Conservation (phyloP, 2,329 filamentous ascomycete species). For the Balansia obtecta region DNA sequence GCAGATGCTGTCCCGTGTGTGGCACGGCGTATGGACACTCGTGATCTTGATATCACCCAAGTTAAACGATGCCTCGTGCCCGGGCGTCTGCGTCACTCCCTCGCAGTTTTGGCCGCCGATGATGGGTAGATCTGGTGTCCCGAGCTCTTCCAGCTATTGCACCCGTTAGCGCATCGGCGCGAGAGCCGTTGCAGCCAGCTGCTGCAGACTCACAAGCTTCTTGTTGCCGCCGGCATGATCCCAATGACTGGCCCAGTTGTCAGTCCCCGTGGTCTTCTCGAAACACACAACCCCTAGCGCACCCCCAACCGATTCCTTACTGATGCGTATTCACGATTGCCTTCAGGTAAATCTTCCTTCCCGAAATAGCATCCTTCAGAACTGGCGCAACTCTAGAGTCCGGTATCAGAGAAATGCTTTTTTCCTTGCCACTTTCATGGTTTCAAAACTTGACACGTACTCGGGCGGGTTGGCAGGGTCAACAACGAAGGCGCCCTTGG, state of each 20-base stretch:
- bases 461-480: constrained; percentile 71
- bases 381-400: constrained; percentile 41
- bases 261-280: background rate
- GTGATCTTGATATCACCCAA: constrained; percentile 75
- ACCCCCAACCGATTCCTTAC: constrained; percentile 41
- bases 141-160: constrained; percentile 28
- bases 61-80: constrained; percentile 64
- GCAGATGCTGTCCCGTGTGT: constrained; percentile 97
- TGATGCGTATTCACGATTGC: constrained; percentile 96
- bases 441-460: constrained; percentile 30
- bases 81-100: constrained; percentile 64
- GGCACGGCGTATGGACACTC: constrained; percentile 89
- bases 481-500: constrained; percentile 65
- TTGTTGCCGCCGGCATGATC: constrained; percentile 91
- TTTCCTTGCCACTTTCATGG: background rate
- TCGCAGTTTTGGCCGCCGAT: constrained; percentile 83
- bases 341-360: constrained; percentile 66
- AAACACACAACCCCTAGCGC: background rate
- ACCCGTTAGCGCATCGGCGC: background rate
- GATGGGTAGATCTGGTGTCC: constrained; percentile 55
- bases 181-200: too few relatives aligned
- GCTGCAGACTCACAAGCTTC: constrained; percentile 40
- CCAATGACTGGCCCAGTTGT: constrained; percentile 53
- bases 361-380: constrained; percentile 60
- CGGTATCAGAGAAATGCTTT: constrained; percentile 5